Evolutionary conservation across 176 grass and related monocot species (phyloP).

Genomic region (Dendrocalamus sinicus): DNA sequence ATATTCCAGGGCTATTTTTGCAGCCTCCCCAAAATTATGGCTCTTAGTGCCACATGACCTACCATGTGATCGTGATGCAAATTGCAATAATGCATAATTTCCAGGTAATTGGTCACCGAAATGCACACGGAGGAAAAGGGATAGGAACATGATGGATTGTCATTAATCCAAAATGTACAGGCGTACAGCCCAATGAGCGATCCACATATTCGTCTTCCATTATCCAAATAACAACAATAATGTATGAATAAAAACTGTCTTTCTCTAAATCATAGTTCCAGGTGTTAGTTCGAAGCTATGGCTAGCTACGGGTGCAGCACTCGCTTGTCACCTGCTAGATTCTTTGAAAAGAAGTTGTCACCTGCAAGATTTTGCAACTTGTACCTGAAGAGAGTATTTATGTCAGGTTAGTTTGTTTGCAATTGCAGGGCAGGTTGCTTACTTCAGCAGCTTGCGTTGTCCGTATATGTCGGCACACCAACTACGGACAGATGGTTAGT

Average conservation of each 20-base stretch:
- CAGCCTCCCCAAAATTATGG: slow-evolving; percentile 11
- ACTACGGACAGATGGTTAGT: slow-evolving; percentile 30
- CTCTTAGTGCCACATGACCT: slow-evolving; percentile 19
- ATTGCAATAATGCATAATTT: slow-evolving; percentile 28
- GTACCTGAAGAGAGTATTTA: slow-evolving; percentile 22
- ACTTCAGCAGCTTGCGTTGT: slow-evolving; percentile 29
- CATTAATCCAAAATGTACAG: slow-evolving; percentile 26
- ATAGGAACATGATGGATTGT: slow-evolving; percentile 17
- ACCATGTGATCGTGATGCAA: slow-evolving; percentile 46
- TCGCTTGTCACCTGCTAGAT: slow-evolving; percentile 44
- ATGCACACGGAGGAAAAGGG: background rate
- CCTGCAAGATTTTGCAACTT: slow-evolving; percentile 46
- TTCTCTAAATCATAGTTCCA: background rate
- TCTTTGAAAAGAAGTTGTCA: background rate
- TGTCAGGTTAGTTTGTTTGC: slow-evolving; percentile 43
- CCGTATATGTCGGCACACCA: slow-evolving; percentile 50
- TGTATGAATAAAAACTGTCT: background rate
- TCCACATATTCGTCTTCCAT: slow-evolving; percentile 15
- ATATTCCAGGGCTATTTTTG: slow-evolving; percentile 9
- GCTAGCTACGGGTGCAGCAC: background rate
- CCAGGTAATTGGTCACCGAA: background rate
- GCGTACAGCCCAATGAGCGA: background rate
- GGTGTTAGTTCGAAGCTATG: slow-evolving; percentile 41
- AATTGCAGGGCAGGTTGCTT: slow-evolving; percentile 43
- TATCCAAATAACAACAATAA: background rate